phyloP scores from a whole-genome alignment of 441 rosid species.

The Cnidoscolus chayamansa region DNA sequence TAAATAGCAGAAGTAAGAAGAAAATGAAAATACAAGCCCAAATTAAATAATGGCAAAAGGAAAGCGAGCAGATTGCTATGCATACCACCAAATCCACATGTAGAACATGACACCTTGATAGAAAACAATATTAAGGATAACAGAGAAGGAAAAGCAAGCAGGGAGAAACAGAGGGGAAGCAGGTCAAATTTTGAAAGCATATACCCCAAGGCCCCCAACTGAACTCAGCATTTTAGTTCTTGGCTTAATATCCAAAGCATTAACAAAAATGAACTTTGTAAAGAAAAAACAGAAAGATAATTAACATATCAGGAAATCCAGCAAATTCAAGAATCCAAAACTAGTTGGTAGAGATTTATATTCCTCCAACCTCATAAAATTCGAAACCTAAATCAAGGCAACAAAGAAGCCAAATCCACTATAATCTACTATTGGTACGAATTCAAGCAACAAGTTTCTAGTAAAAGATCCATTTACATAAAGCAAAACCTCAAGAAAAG shows the following conservation, averaged over 20 bases:
- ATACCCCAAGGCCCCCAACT: background rate
- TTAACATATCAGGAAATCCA: background rate
- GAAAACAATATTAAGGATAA: too few species aligned
- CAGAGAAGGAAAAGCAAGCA: background rate
- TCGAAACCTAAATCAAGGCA: background rate
- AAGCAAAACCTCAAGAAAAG: constrained; percentile 3
- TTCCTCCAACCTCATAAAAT: background rate
- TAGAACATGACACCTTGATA: background rate
- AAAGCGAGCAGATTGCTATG: background rate
- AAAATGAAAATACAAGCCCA: constrained; percentile 10
- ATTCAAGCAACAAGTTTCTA: too few species aligned
- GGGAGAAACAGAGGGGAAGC: background rate
- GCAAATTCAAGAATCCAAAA: background rate
- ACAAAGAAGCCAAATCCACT: background rate
- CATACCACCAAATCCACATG: background rate
- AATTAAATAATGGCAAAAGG: background rate
- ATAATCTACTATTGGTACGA: too few species aligned
- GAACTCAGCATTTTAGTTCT: background rate
- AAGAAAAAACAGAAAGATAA: background rate
- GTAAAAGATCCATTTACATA: background rate
- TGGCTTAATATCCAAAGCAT: background rate
- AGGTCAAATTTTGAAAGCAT: too few species aligned
- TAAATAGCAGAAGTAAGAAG: constrained; percentile 16
- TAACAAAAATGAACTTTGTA: background rate
- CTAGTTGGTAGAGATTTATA: background rate